Evolutionary conservation across 768 basidiomycete genomes (phyloP), one percentile per base, ranked within the genome.

Genomic region (Sistotremastrum suecicum): DNA sequence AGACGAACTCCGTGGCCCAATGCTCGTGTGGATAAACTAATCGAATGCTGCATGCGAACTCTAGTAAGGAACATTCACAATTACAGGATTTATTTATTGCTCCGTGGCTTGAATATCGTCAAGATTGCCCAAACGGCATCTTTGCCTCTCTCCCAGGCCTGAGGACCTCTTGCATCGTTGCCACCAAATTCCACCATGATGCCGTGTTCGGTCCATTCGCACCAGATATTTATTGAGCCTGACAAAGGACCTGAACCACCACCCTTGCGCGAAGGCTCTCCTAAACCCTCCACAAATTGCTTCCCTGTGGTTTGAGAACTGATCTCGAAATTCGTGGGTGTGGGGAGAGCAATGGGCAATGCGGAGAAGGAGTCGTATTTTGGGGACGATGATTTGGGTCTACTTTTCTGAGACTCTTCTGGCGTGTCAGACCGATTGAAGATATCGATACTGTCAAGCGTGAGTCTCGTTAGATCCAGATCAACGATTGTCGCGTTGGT

Each of bases 211-310:
- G 76, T 70, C 91, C 90, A 95, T 61, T 95, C 89, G 52, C 89
- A 84, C 87, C 89, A 95, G 52, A 94, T 88, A 31, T 80, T 81
- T 53, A 94, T 84, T 33, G 83, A 87, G 36, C 85, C 84, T 2
- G 78, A 76, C 20, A 80, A 82, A 8, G 87, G 86, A 1, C 87
- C 87, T 6, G 77, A 67, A 1, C 92, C 91, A 20, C 91, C 90
- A 5, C 92, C 92, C 59, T 95, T 98, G 50, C 86, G 71, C 56
- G 76, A 76, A 5, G 92, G 92, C 61, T 97, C 92, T 7, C 90
- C 90, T 39, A 95, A 58, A 39, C 61, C 59, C 30, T 61, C 54
- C 6, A 95, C 83, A 49, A 98, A 78, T 0, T 88, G 78, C 55
- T 81, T 80, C 2, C 89, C 92, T 7, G 75, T 76, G 28, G 76